phyloP scores from a whole-genome alignment of 2,329 filamentous ascomycete genomes.

The Colletotrichum tofieldiae region DNA sequence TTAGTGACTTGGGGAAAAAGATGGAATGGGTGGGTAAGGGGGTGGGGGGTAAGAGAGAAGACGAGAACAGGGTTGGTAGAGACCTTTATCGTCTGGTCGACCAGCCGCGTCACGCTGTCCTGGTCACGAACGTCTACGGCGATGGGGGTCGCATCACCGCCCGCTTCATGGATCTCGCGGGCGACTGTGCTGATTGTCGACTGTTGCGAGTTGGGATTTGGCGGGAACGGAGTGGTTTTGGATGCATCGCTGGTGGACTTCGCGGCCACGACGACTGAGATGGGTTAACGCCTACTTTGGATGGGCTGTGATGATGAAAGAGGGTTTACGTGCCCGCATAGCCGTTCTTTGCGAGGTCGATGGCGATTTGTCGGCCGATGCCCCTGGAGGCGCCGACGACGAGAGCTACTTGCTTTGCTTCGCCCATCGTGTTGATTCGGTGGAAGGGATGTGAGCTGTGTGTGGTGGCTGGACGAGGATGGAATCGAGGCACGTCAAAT shows the following conservation, averaged over 20 bases:
- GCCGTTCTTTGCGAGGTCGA: conserved; percentile 80
- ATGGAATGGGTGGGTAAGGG: too few species aligned
- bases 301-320: not conserved
- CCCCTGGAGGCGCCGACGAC: conserved; percentile 84
- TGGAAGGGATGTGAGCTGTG: not conserved
- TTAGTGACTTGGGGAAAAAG: not conserved
- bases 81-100: conserved; percentile 69
- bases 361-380: conserved; percentile 85
- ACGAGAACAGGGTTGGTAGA: conserved; percentile 10
- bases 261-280: conserved; percentile 80
- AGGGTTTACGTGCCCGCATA: conserved; percentile 73
- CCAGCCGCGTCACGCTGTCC: conserved; percentile 72
- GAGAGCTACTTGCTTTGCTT: conserved; percentile 69
- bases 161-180: conserved; percentile 78
- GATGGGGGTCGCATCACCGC: conserved; percentile 76
- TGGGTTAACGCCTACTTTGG: not conserved
- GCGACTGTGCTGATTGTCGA: conserved; percentile 88
- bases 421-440: conserved; percentile 30
- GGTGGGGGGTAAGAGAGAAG: not conserved
- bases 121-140: conserved; percentile 79
- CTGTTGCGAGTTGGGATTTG: conserved; percentile 80
- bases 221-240: conserved; percentile 74
- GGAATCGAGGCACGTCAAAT: not conserved
- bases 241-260: conserved; percentile 80
- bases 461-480: not conserved